Percentiles rank a stretch among this genome's conserved stretches.
phyloP scores from a whole-genome alignment of 2,329 filamentous ascomycete species.

The Onygenales sp. region DNA sequence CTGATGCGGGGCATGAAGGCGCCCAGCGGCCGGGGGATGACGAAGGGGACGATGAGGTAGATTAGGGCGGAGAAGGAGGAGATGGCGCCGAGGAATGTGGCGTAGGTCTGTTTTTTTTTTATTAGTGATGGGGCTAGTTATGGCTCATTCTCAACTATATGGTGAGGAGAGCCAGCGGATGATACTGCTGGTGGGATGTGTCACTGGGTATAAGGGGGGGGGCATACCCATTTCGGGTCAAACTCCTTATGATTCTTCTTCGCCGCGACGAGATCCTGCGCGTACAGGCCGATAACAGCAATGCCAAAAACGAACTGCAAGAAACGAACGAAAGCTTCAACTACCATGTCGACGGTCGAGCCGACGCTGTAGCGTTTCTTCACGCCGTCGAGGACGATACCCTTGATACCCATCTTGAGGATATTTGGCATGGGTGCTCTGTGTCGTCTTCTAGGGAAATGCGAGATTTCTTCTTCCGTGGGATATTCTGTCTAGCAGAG shows the following conservation, averaged over 20 bases:
- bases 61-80: constrained; percentile 55
- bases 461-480: neutral
- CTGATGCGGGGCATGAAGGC: constrained; percentile 17
- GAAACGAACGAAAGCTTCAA: constrained; percentile 51
- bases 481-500: no score
- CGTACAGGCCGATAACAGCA: constrained; percentile 71
- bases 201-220: neutral
- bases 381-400: constrained; percentile 14
- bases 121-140: constrained; percentile 3
- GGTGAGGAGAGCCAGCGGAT: neutral
- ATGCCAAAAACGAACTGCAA: constrained; percentile 68
- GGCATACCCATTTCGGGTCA: constrained; percentile 61
- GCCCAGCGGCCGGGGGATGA: constrained; percentile 22
- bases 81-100: constrained; percentile 58
- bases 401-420: constrained; percentile 7
- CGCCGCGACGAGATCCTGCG: constrained; percentile 53
- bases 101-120: constrained; percentile 49
- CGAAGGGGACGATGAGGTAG: constrained; percentile 55
- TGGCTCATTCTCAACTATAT: neutral
- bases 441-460: neutral
- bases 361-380: constrained; percentile 12
- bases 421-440: neutral
- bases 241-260: constrained; percentile 40
- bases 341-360: constrained; percentile 12
- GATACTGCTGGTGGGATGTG: neutral